phyloP scores from a whole-genome alignment of 148 eudicot species.

The Suaeda aralocaspica region DNA sequence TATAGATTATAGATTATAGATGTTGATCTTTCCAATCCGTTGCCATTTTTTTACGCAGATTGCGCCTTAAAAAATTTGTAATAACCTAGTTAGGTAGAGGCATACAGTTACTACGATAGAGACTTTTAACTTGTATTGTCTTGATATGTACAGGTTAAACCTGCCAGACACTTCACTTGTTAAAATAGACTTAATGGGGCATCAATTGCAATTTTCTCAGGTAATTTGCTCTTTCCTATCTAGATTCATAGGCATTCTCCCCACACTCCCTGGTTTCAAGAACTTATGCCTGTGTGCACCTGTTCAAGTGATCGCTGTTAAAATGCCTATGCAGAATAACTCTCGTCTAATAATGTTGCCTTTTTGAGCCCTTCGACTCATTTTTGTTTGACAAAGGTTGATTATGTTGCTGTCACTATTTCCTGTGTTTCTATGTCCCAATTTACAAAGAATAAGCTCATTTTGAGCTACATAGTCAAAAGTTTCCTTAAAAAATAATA shows the following conservation, averaged over 20 bases:
- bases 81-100: not conserved
- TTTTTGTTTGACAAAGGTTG: not conserved
- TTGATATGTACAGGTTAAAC: constrained; percentile 52
- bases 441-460: too few species aligned
- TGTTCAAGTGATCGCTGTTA: not conserved
- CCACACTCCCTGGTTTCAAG: not conserved
- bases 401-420: too few species aligned
- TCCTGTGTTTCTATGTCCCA: too few species aligned
- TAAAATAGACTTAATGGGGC: constrained; percentile 61
- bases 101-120: not conserved
- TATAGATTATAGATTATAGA: not conserved
- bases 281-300: not conserved
- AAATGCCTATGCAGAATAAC: too few species aligned
- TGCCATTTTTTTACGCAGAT: not conserved
- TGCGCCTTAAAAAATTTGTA: not conserved
- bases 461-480: not conserved
- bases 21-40: not conserved
- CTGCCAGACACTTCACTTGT: constrained; percentile 73
- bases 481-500: not conserved
- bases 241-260: not conserved
- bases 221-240: constrained; percentile 26
- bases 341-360: not conserved
- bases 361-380: not conserved
- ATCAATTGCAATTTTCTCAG: constrained; percentile 86
- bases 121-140: constrained; percentile 1